Conservation (phyloP, 1,284 basidiomycete species). For the Retiboletus flavoniger region DNA sequence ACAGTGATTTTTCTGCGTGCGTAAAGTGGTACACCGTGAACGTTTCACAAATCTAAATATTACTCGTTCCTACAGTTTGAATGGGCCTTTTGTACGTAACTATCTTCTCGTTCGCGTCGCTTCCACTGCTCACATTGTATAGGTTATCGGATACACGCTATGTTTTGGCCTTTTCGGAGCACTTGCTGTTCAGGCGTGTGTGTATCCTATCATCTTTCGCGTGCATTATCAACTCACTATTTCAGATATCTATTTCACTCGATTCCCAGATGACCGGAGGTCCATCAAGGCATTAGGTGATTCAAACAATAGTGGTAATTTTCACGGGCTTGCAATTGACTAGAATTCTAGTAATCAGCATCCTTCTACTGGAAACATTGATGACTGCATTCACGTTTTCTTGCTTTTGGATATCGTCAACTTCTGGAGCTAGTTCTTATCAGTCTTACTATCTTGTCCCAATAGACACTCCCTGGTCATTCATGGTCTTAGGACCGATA, state of each 20-base stretch:
- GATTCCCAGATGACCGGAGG: conserved; percentile 3
- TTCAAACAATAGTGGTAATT: background rate
- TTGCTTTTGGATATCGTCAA: conserved; percentile 10
- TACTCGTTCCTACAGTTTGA: background rate
- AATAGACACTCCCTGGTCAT: no score
- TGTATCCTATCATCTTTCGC: background rate
- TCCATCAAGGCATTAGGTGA: conserved; percentile 7
- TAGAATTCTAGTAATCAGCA: conserved; percentile 6
- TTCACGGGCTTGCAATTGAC: background rate
- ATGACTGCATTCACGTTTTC: conserved; percentile 16
- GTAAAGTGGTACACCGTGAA: no score
- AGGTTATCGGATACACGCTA: background rate
- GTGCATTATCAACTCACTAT: background rate
- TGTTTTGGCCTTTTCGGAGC: background rate
- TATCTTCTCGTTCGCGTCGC: background rate
- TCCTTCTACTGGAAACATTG: conserved; percentile 18
- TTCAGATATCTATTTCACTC: conserved; percentile 8
- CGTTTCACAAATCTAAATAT: no score
- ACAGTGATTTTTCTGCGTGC: no score
- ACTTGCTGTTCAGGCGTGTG: background rate
- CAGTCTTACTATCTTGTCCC: background rate
- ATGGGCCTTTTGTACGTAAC: conserved; percentile 1
- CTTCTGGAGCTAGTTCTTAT: background rate
- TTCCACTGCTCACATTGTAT: background rate
- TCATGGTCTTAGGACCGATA: background rate